These are phyloP conservation scores for Coelastrella sp. DNA, from an alignment of 139 green algal species.

Conservation along the genomic window DNA sequence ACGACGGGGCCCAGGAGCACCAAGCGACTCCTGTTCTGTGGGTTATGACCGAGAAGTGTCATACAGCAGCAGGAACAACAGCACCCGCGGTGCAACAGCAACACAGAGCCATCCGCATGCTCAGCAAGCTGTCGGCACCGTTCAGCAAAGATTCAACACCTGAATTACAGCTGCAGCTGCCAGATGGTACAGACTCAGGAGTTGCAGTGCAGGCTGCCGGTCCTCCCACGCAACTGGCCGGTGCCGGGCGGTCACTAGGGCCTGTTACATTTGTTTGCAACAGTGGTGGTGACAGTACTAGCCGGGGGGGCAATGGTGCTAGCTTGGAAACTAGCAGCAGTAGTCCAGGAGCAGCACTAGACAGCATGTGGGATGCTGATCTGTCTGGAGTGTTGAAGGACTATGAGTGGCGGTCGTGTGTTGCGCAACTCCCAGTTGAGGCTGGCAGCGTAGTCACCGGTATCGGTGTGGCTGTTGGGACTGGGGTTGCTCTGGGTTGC, in stretches of 20 bases:
- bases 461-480: background rate
- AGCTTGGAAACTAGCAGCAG: background rate
- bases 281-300: background rate
- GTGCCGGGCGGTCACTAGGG: background rate
- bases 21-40: background rate
- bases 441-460: slow-evolving; percentile 11
- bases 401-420: background rate
- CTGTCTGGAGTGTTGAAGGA: background rate
- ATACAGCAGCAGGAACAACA: background rate
- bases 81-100: slow-evolving; percentile 1
- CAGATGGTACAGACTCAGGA: background rate
- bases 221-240: background rate
- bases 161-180: background rate
- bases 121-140: background rate
- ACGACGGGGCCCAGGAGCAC: background rate
- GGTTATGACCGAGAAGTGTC: background rate
- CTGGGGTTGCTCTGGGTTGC: background rate
- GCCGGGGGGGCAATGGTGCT: background rate
- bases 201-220: background rate
- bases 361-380: slow-evolving; percentile 7
- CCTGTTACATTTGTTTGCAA: background rate
- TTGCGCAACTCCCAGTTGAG: background rate
- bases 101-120: background rate
- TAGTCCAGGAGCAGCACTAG: background rate
- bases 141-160: background rate